Base-by-base conservation (phyloP, 495 filamentous ascomycete species). In the Bombardia bombarda region DNA sequence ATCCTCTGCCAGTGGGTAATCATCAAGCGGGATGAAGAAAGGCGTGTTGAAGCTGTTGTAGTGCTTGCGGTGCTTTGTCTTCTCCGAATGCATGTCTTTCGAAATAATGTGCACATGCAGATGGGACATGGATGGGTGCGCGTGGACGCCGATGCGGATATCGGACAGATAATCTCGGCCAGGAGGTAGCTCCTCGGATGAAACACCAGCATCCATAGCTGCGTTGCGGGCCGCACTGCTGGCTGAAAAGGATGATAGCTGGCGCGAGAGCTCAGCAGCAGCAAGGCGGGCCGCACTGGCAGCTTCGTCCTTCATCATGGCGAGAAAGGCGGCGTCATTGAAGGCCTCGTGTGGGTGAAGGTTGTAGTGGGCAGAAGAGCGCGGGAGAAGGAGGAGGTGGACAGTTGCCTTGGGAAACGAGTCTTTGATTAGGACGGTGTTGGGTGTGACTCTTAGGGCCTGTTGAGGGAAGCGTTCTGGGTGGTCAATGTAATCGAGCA, bases 91-190 rank as follows among this genome's bases (percentile, higher is more conserved):
- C 57, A 81, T 74, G 60, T 98, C 92, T 23, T 70, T 63, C 14
- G 82, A 80, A 23, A 98, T 58, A 26, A 98, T 78, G 63, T 98
- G 92, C 14, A 98, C 72, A 61, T 98, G 92, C 42, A 98, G 61
- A 63, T 96, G 87, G 41, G 78, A 82, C 92, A 98, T 95, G 16
- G 78, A 84, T n/a, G 92, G 92, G 42, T 79, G 73, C 2, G 85
- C 84, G 65, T 98, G 92, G 0, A 94, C 68, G 17, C 92, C 92
- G 13, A 79, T 73, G 32, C 79, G 73, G 42, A 96, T 72, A 20
- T 92, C 87, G n/a, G 60, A 59, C 30, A 72, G 67, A 84, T 87
- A 98, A 57, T 95, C 79, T 16, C 90, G 68, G 1, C 88, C 88
- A 0, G 54, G 46, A 0, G 89, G 87, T 14, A 87, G 62, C 24